Conservation (phyloP, 768 basidiomycete genomes). For the Tricholoma matsutake region DNA sequence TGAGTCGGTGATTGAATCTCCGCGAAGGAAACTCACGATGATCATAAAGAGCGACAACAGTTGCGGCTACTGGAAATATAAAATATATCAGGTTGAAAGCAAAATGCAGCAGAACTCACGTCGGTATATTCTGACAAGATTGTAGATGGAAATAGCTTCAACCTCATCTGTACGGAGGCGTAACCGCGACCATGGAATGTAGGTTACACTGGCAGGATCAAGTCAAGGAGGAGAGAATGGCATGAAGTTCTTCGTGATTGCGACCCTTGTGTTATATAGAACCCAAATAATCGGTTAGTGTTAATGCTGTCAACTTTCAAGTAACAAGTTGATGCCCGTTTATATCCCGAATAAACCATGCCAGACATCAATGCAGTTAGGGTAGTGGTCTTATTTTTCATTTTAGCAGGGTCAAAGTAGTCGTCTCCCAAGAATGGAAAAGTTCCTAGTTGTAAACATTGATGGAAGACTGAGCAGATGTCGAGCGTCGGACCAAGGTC, state of each 20-base stretch:
- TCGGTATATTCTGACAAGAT: constrained; percentile 18
- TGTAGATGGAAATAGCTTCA: constrained; percentile 6
- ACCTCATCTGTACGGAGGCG: neutral
- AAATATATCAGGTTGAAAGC: neutral
- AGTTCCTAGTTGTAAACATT: too few species aligned
- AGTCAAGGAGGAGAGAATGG: constrained; percentile 2
- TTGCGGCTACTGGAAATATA: constrained; percentile 14
- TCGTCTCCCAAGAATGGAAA: too few species aligned
- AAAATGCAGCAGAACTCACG: constrained; percentile 10
- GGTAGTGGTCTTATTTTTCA: too few species aligned
- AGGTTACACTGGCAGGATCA: neutral
- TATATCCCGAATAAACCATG: too few species aligned
- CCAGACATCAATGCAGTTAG: too few species aligned
- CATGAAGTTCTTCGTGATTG: neutral
- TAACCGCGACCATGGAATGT: neutral
- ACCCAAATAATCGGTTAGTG: too few species aligned
- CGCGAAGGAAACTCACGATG: constrained; percentile 16
- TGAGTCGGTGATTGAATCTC: neutral
- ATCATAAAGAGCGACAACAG: constrained; percentile 22
- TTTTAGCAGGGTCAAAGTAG: too few species aligned
- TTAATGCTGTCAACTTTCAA: too few species aligned
- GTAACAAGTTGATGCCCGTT: too few species aligned
- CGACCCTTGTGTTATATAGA: neutral
- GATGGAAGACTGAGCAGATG: too few species aligned
- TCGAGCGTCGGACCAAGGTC: too few species aligned